Conservation (phyloP, 805 yeast genomes). For the Sporopachydermia lactativora region DNA sequence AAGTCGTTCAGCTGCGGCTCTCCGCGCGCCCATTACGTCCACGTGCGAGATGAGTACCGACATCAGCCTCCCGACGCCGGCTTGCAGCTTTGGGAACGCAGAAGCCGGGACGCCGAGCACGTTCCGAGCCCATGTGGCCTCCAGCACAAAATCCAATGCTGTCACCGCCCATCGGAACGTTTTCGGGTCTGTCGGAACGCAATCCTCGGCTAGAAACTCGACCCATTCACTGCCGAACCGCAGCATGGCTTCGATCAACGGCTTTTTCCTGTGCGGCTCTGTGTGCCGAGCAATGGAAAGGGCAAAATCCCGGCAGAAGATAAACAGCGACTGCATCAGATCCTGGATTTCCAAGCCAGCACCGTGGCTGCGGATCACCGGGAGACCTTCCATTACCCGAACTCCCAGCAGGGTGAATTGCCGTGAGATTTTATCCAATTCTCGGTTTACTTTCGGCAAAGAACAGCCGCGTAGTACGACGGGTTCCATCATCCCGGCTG, state of each 20-base stretch:
- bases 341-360: constrained; percentile 58
- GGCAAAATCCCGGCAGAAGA: constrained; percentile 72
- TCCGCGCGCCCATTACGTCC: constrained; percentile 96
- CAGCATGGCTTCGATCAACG: constrained; percentile 57
- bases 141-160: constrained; percentile 93
- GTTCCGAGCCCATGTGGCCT: constrained; percentile 80
- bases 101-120: constrained; percentile 67
- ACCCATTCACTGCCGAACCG: constrained; percentile 82
- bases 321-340: constrained; percentile 55
- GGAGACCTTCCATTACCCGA: constrained; percentile 47
- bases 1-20: constrained; percentile 34
- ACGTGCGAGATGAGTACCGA: constrained; percentile 86
- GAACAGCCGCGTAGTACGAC: constrained; percentile 58
- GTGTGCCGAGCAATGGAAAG: constrained; percentile 52
- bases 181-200: constrained; percentile 79
- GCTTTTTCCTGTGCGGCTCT: constrained; percentile 52
- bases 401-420: constrained; percentile 55
- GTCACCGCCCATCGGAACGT: constrained; percentile 95
- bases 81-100: constrained; percentile 56
- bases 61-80: constrained; percentile 89
- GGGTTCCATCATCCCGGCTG: constrained; percentile 36
- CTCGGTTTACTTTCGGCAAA: constrained; percentile 55
- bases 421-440: constrained; percentile 50
- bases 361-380: constrained; percentile 35
- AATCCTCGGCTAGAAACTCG: constrained; percentile 83